Evolutionary conservation across 805 yeast genomes (phyloP).

Genomic region (Debaryomyces maramus): DNA sequence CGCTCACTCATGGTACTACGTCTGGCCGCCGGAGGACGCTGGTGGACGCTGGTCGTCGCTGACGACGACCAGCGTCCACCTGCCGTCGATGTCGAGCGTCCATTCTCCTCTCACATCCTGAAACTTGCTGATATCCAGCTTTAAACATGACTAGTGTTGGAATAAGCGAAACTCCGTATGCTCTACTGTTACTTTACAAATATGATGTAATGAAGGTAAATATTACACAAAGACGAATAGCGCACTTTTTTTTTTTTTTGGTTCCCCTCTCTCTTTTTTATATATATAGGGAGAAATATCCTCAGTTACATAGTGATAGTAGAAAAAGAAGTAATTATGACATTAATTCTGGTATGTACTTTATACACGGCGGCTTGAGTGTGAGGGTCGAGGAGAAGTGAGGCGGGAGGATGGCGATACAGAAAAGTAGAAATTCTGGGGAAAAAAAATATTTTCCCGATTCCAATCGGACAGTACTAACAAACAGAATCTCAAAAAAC

Average conservation of each 20-base stretch:
- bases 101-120: too few relatives aligned
- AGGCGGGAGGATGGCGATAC: too few relatives aligned
- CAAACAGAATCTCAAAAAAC: constrained; percentile 9
- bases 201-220: constrained; percentile 5
- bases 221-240: constrained; percentile 2
- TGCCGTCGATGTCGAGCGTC: too few relatives aligned
- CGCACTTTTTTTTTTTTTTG: not conserved
- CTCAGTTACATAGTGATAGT: not conserved
- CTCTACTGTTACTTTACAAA: constrained; percentile 1
- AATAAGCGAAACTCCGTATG: not conserved
- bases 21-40: too few relatives aligned
- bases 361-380: too few relatives aligned
- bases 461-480: constrained; percentile 4
- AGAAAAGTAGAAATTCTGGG: too few relatives aligned
- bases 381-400: too few relatives aligned
- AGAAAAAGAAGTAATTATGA: constrained; percentile 2
- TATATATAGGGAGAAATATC: not conserved
- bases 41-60: too few relatives aligned
- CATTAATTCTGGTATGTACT: constrained; percentile 7
- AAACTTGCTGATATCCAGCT: too few relatives aligned
- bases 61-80: too few relatives aligned
- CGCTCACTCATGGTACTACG: too few relatives aligned
- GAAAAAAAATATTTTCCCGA: not conserved
- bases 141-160: too few relatives aligned
- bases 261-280: constrained; percentile 1